A percentile compares a stretch with the other conserved stretches of the same genome.
These are phyloP conservation scores for Cymbopogon flexuosus DNA, from an alignment of 202 grass and related monocot species.

Conservation along the genomic window DNA sequence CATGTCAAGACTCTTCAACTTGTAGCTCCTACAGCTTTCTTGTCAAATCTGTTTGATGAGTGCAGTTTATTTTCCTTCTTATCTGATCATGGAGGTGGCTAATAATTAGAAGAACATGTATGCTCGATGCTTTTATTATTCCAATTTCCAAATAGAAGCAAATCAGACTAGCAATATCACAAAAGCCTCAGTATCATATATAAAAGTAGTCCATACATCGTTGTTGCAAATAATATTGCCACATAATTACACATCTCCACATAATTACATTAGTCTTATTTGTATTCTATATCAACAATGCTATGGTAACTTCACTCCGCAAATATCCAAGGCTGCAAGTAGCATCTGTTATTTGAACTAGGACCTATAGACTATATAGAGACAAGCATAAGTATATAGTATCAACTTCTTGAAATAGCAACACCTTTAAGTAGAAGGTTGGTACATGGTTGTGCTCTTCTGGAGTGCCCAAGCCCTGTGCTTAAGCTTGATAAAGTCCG, in stretches of 20 bases:
- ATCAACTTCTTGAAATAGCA: neutral
- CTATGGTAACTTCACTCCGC: neutral
- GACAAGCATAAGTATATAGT: constrained; percentile 22
- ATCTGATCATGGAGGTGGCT: neutral
- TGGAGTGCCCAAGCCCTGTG: constrained; percentile 56
- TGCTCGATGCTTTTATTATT: neutral
- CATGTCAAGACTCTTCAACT: neutral
- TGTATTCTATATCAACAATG: constrained; percentile 12
- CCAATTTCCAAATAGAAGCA: neutral
- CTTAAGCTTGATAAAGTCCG: constrained; percentile 68
- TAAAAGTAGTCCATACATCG: neutral
- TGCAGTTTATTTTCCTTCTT: neutral
- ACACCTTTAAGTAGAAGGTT: constrained; percentile 29
- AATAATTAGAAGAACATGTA: neutral
- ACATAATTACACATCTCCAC: constrained; percentile 1
- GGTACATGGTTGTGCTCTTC: constrained; percentile 65
- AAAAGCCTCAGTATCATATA: neutral
- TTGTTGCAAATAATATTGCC: constrained; percentile 13
- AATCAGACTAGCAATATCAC: neutral
- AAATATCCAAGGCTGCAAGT: constrained; percentile 22
- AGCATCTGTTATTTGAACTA: constrained; percentile 35
- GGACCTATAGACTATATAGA: neutral
- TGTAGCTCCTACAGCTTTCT: neutral
- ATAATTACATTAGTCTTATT: constrained; percentile 31
- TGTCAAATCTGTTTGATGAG: neutral